Conservation (phyloP, 768 basidiomycete genomes). For the Tylopilus subfusipes region DNA sequence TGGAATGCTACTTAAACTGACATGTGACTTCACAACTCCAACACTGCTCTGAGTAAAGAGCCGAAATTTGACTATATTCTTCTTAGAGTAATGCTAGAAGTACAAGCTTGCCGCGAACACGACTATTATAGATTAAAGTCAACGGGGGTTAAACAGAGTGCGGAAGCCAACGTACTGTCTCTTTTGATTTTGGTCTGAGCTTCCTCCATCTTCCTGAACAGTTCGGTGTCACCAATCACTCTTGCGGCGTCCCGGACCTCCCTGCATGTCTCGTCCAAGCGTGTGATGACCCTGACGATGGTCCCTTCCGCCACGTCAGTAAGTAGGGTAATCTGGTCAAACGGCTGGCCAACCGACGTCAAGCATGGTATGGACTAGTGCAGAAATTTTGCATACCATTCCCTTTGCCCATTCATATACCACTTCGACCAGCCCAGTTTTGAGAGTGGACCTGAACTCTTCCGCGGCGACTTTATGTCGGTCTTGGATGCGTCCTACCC, state of each 20-base stretch:
- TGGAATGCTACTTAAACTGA: constrained; percentile 21
- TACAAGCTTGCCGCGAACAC: constrained; percentile 87
- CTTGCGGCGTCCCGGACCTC: constrained; percentile 97
- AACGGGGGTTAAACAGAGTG: neutral
- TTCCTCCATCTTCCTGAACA: constrained; percentile 98
- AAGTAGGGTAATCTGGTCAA: constrained; percentile 86
- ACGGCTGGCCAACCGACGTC: constrained; percentile 58
- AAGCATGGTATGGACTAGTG: neutral
- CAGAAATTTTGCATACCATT: constrained; percentile 61
- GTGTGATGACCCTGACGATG: constrained; percentile 93
- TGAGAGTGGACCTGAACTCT: constrained; percentile 74
- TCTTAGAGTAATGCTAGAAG: constrained; percentile 45
- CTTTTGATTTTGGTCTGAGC: constrained; percentile 91
- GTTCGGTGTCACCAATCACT: constrained; percentile 91
- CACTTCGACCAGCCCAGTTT: constrained; percentile 91
- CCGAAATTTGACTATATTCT: neutral
- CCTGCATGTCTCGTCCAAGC: constrained; percentile 93
- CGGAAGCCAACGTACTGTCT: constrained; percentile 68
- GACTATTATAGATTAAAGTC: constrained; percentile 41
- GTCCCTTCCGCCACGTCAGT: constrained; percentile 97
- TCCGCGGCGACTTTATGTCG: constrained; percentile 72
- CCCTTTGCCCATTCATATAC: constrained; percentile 99
- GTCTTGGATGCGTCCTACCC: constrained; percentile 79
- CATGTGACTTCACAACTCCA: constrained; percentile 10
- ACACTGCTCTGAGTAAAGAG: neutral